Base-by-base conservation (phyloP, 805 yeast genomes). In the Candida odintsovae region DNA sequence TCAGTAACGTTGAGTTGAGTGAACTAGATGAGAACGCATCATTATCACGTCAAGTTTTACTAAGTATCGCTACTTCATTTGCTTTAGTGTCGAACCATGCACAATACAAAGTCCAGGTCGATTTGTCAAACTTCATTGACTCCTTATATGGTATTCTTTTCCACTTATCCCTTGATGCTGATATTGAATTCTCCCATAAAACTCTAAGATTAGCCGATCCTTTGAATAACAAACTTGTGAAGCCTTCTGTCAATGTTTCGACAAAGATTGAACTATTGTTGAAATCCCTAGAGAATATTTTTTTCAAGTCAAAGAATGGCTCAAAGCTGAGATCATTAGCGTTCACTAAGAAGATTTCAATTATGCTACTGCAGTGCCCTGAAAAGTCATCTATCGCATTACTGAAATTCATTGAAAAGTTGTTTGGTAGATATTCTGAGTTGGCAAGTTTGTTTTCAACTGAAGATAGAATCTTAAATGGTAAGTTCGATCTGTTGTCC, bases 61-160 rank as follows among this genome's bases (percentile, higher is more conserved):
- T 94, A 20, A 87, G 96, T 63, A 80, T 90, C 40, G 89, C 85
- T 15, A 92, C 98, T 1, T 88, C 98, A 6, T 92, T 92, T 66
- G 83, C 96, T 1, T 72, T 94, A 41, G 78, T 90, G 16, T 75
- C 86, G 0, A 89, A 85, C 50, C 90, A 90, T 59, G 75, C 79
- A 1, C 78, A 80, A 25, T 80, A 76, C 65, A 85, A 83, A 58
- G 77, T 90, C 44, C 82, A 83, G 21, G 78, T 90, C 45, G 99
- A 94, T 63, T 71, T 94, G 51, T 78, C 95, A 20, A 78, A 78
- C 49, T 94, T 94, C 60, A 79, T 90, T 35, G 81, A 84, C 48
- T 80, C 85, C 13, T 71, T 94, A 38, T 92, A 92, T 60, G 65
- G 79, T 1, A 61, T 89, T 8, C 64, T 92, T 40, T 80, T 83